Evolutionary conservation across 257 asterid species (phyloP), one percentile per base, ranked within the genome.

Genomic region (Penstemon eatonii): DNA sequence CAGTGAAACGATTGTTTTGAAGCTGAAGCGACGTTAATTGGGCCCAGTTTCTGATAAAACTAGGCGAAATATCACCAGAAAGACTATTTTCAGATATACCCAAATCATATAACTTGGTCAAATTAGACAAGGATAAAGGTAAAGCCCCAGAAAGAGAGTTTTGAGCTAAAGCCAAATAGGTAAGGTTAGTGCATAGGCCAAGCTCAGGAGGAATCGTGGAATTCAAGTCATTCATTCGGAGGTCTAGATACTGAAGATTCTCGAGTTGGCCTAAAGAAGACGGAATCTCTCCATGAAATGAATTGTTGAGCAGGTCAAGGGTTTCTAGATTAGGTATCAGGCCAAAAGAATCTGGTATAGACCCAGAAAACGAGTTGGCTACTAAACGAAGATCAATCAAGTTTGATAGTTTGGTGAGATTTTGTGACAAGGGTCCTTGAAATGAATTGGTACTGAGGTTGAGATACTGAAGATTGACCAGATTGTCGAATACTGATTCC

Each of bases 101-200:
- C 78, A 93, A 69, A 0, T 75, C 68, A 3, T 70, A 1, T 63
- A 90, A 71, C 49, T 82, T 65, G 70, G 82, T 83, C 70, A 90
- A 73, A 43, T 75, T 84, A n/a, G 96, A 83, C 25, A 90, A 44
- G 49, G 96, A 83, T 70, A 25, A 18, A 69, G 97, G 97, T 86
- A 93, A 72, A 44, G 82, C 46, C 13, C 96, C 97, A 5, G 83
- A 60, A 4, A 88, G 71, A 3, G 77, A 75, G 75, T 89, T 81
- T n/a, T 0, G 5, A 7, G 87, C 87, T 4, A 84, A 65, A 53
- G 82, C 77, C 70, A 81, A 65, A 73, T 47, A 84, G 41, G 81
- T 66, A 12, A 84, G 77, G 63, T 73, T 77, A 39, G 67, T 81
- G 69, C 85, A 84, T 47, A 18, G 37, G 43, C 89, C 89, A 18